Conservation (phyloP, 2,329 filamentous ascomycete genomes). For the Alternaria atra region DNA sequence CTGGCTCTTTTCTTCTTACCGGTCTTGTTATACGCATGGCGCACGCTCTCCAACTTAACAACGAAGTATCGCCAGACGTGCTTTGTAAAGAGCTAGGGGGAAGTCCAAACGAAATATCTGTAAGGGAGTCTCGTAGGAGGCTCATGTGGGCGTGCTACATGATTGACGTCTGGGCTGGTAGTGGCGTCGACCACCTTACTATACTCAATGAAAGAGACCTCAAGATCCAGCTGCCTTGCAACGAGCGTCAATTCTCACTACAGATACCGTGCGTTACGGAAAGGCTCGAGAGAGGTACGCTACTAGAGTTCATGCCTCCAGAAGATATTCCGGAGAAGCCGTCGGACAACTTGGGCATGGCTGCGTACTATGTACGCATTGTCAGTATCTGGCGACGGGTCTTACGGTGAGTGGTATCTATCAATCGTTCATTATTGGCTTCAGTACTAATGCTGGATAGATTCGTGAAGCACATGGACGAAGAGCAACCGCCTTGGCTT, state of each 20-base stretch:
- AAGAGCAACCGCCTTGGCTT: constrained; percentile 43
- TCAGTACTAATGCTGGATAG: constrained; percentile 14
- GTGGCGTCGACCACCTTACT: constrained; percentile 45
- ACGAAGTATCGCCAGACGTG: constrained; percentile 39
- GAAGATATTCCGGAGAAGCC: constrained; percentile 41
- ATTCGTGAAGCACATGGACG: constrained; percentile 45
- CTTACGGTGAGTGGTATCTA: constrained; percentile 28
- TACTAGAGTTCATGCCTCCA: constrained; percentile 35
- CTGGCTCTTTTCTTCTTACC: constrained; percentile 43
- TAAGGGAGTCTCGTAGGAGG: constrained; percentile 41
- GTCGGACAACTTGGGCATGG: constrained; percentile 44
- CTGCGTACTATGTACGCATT: constrained; percentile 44
- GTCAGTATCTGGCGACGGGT: constrained; percentile 46
- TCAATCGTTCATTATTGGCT: not conserved
- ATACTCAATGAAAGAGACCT: constrained; percentile 45
- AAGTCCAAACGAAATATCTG: constrained; percentile 41
- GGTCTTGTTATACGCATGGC: constrained; percentile 46
- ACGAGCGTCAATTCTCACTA: constrained; percentile 43
- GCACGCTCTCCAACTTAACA: constrained; percentile 44
- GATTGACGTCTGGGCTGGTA: constrained; percentile 48
- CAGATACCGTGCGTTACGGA: constrained; percentile 45
- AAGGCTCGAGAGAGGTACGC: constrained; percentile 33
- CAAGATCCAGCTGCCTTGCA: constrained; percentile 46
- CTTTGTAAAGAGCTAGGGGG: constrained; percentile 38
- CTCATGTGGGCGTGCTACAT: constrained; percentile 49